Evolutionary conservation across 768 basidiomycete genomes (phyloP).

Genomic region (Calocybe cyanea): DNA sequence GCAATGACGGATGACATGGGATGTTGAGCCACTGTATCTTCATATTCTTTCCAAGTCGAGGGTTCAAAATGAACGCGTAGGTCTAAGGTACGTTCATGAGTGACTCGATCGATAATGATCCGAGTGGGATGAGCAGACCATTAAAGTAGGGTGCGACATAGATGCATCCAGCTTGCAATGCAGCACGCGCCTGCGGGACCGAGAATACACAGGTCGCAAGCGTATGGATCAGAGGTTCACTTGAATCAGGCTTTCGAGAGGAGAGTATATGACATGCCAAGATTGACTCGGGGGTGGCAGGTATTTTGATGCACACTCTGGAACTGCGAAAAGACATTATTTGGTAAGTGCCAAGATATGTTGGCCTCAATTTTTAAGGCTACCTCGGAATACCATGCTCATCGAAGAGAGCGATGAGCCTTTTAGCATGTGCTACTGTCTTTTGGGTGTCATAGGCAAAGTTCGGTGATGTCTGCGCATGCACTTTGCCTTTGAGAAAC

Average conservation of each 20-base stretch:
- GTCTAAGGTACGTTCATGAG: conserved; percentile 24
- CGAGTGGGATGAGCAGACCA: conserved; percentile 24
- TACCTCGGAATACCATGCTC: conserved; percentile 40
- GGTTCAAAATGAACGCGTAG: conserved; percentile 45
- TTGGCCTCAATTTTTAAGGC: not conserved
- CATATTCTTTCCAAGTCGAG: conserved; percentile 34
- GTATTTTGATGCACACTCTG: conserved; percentile 58
- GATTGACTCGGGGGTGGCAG: conserved; percentile 48
- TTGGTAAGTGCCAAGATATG: not conserved
- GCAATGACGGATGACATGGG: conserved; percentile 37
- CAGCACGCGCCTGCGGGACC: conserved; percentile 52
- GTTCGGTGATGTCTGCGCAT: conserved; percentile 40
- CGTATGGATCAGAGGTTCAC: conserved; percentile 33
- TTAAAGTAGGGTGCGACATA: conserved; percentile 58
- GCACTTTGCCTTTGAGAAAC: conserved; percentile 38
- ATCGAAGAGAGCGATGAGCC: conserved; percentile 37
- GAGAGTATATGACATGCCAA: conserved; percentile 44
- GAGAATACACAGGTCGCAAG: conserved; percentile 54
- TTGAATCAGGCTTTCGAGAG: conserved; percentile 24
- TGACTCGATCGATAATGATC: not conserved
- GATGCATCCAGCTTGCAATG: conserved; percentile 47
- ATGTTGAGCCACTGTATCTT: conserved; percentile 34
- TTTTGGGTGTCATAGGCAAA: conserved; percentile 36
- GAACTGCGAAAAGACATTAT: conserved; percentile 23
- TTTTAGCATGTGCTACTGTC: conserved; percentile 40